Conservation (phyloP, 1,284 basidiomycete species). For the Austroboletus niveus region DNA sequence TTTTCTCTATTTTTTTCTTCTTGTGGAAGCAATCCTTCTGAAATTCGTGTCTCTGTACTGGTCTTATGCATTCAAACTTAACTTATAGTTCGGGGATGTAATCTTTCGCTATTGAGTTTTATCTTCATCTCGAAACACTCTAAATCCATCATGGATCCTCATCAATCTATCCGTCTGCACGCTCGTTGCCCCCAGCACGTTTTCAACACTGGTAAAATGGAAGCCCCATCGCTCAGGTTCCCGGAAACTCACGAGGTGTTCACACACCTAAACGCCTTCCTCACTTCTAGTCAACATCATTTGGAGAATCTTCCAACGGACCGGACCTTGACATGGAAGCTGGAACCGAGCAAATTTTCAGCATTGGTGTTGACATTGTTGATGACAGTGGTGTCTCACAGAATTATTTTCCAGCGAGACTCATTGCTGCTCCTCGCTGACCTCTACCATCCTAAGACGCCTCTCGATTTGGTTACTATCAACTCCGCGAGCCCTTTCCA, state of each 20-base stretch:
- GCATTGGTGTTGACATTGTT: too few relatives aligned
- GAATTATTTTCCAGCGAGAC: background rate
- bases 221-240: conserved; percentile 5
- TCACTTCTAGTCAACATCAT: too few relatives aligned
- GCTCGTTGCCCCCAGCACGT: background rate
- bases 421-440: background rate
- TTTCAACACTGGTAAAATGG: conserved; percentile 2
- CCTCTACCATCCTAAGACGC: conserved; percentile 11
- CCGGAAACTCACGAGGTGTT: background rate
- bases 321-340: background rate
- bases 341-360: background rate
- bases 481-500: conserved; percentile 31
- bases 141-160: background rate
- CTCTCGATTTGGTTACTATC: conserved; percentile 30
- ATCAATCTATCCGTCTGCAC: background rate
- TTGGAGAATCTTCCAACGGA: background rate
- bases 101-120: background rate
- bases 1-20: background rate
- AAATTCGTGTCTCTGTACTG: too few relatives aligned
- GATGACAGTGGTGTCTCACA: background rate
- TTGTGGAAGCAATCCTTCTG: too few relatives aligned
- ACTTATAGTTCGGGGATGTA: background rate
- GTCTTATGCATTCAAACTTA: background rate
- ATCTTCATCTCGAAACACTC: background rate
- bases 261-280: too few relatives aligned